Evolutionary conservation across 1,284 basidiomycete species (phyloP).

Genomic region (Cyathus olla): DNA sequence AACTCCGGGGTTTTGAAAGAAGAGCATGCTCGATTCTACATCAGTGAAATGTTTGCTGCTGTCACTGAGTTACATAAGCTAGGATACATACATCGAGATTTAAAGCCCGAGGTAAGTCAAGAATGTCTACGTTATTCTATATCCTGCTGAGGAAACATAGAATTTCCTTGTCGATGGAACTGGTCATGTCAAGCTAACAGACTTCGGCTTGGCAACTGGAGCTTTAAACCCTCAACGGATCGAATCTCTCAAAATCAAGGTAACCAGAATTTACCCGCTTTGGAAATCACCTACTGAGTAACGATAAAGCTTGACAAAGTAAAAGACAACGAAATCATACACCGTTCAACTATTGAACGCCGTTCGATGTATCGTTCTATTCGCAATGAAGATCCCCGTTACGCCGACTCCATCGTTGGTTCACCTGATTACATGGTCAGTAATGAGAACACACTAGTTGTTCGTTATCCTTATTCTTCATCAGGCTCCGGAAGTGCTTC

Average conservation of each 20-base stretch:
- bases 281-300: conserved; percentile 5
- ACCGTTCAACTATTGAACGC: conserved; percentile 94
- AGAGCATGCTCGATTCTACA: conserved; percentile 95
- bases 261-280: conserved; percentile 33
- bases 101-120: conserved; percentile 90
- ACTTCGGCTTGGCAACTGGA: conserved; percentile 98
- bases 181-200: conserved; percentile 98
- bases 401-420: conserved; percentile 98
- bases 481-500: conserved; percentile 90
- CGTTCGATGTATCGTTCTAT: conserved; percentile 96
- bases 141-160: conserved; percentile 49
- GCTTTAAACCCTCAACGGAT: conserved; percentile 96
- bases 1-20: conserved; percentile 97
- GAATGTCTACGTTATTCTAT: not conserved
- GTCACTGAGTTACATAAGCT: conserved; percentile 95
- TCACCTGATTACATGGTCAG: conserved; percentile 94
- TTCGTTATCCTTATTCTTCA: not conserved
- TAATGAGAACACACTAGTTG: not conserved
- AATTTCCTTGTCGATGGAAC: conserved; percentile 97
- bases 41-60: conserved; percentile 94
- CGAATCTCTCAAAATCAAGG: conserved; percentile 94
- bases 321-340: conserved; percentile 92
- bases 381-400: conserved; percentile 91
- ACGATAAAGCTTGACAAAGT: conserved; percentile 88
- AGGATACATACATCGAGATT: conserved; percentile 96